A percentile compares a stretch with the other conserved stretches of the same genome.
These are phyloP conservation scores for Sporothrix pallida DNA, from an alignment of 2,329 filamentous ascomycete genomes.

Conservation along the genomic window DNA sequence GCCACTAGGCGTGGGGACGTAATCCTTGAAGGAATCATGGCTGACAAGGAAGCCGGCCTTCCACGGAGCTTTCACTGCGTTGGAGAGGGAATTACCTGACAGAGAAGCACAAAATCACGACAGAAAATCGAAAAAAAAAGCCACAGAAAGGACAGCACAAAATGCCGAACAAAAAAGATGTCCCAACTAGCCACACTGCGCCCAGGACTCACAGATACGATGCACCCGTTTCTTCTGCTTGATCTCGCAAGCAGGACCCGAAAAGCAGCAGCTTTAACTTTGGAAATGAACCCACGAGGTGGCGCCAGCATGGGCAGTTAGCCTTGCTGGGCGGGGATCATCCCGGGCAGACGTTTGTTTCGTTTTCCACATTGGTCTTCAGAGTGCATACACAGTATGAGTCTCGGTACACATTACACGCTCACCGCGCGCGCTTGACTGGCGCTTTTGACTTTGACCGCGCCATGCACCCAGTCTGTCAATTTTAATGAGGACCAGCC, in stretches of 20 bases:
- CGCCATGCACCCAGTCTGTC: conserved; percentile 10
- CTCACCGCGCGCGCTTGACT: neutral
- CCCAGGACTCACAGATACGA: neutral
- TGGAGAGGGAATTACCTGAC: too few relatives aligned
- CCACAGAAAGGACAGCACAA: too few relatives aligned
- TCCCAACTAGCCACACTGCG: neutral
- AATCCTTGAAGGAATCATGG: conserved; percentile 5
- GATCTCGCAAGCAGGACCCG: neutral
- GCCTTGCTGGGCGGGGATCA: conserved; percentile 19
- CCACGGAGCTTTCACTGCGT: neutral
- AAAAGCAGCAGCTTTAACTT: neutral
- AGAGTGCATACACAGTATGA: too few relatives aligned
- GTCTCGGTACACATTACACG: too few relatives aligned
- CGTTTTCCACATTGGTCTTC: neutral
- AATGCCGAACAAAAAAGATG: neutral
- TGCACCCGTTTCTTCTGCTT: neutral
- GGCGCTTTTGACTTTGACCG: neutral
- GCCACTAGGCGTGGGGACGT: conserved; percentile 6
- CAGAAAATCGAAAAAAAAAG: neutral
- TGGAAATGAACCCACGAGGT: neutral
- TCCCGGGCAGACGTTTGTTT: neutral
- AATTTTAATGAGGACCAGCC: conserved; percentile 22
- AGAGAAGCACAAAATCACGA: neutral
- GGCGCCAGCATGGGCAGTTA: conserved; percentile 4
- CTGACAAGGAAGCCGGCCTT: neutral